Evolutionary conservation across 2,329 filamentous ascomycete species (phyloP).

Genomic region (Aspergillus sp.): DNA sequence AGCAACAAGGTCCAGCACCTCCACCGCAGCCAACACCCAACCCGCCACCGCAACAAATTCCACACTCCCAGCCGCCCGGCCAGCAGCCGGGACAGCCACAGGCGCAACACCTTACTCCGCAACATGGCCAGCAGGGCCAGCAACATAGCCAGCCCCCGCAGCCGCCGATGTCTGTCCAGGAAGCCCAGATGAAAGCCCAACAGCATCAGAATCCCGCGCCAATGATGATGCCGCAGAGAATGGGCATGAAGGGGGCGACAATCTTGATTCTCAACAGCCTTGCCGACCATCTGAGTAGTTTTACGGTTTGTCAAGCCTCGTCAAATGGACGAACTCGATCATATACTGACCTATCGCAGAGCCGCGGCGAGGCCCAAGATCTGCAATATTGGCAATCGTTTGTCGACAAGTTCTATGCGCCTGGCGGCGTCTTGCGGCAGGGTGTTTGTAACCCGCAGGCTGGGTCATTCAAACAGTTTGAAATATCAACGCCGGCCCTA

Average conservation of each 20-base stretch:
- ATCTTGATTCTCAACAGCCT: slow-evolving; percentile 48
- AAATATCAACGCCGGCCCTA: slow-evolving; percentile 71
- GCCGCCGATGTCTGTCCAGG: slow-evolving; percentile 30
- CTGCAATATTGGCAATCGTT: slow-evolving; percentile 70
- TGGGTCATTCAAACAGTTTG: slow-evolving; percentile 65
- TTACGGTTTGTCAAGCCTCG: slow-evolving; percentile 43
- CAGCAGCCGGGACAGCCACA: slow-evolving; percentile 18
- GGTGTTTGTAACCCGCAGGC: slow-evolving; percentile 47
- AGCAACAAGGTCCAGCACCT: slow-evolving; percentile 23
- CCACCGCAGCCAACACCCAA: slow-evolving; percentile 29
- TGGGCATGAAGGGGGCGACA: slow-evolving; percentile 33
- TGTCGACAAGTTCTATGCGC: slow-evolving; percentile 71
- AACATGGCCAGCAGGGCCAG: slow-evolving; percentile 29
- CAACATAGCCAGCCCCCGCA: slow-evolving; percentile 25
- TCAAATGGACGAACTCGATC: not conserved
- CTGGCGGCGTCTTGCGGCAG: slow-evolving; percentile 66
- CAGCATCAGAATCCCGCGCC: slow-evolving; percentile 28
- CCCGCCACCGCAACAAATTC: slow-evolving; percentile 26
- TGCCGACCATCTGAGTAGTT: slow-evolving; percentile 47
- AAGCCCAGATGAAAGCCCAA: slow-evolving; percentile 31
- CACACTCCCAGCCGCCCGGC: slow-evolving; percentile 26
- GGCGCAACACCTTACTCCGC: slow-evolving; percentile 23
- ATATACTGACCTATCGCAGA: slow-evolving; percentile 29
- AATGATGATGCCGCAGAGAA: slow-evolving; percentile 31
- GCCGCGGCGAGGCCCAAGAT: slow-evolving; percentile 54